Evolutionary conservation across 352 stramenopile species (phyloP), one percentile per base, ranked within the genome.

Genomic region (Phytophthora sojae): DNA sequence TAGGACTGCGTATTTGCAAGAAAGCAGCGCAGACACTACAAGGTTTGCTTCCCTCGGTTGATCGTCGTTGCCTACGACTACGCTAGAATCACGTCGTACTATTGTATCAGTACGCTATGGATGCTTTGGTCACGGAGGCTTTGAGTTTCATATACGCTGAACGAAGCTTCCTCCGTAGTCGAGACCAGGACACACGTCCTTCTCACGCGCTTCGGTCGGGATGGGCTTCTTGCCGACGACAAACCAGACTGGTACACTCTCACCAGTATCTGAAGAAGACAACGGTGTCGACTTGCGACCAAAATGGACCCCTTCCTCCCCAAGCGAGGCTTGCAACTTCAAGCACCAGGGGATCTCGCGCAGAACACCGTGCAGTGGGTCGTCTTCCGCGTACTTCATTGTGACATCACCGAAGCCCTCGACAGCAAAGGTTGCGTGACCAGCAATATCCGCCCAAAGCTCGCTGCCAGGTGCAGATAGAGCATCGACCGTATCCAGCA

Each of bases 401-500:
- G 44, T 19, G n/a, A 66, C 9, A 29, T 57, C 39, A 51, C 72
- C 44, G 8, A 55, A 23, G 8, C 63, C 64, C 1, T 23, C 52
- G n/a, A 69, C 56, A 6, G 64, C 58, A 3, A 75, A 58, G 2
- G 49, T 64, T 44, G 39, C 14, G 11, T 49, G 56, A 1, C 69
- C 64, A n/a, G 26, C 47, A 17, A 81, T 75, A 39, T 87, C 79
- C 2, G 57, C 69, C 81, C 81, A 89, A 17, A 89, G 53, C 45
- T 75, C 56, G 49, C 81, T 89, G 0, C 70, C 51, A 5, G 56
- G 64, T 6, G 81, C 76, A 21, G 81, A 89, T n/a, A 83, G 2
- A 23, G 57, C 58, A 50, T 89, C 70, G 11, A 89, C 66, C 1
- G 52, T 74, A 45, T 86, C 77, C 37, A 89, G 29, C 19, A 89